A percentile compares a stretch with the other conserved stretches of the same genome.
phyloP scores from a whole-genome alignment of 1,284 basidiomycete genomes.

The Meripilus lineatus region DNA sequence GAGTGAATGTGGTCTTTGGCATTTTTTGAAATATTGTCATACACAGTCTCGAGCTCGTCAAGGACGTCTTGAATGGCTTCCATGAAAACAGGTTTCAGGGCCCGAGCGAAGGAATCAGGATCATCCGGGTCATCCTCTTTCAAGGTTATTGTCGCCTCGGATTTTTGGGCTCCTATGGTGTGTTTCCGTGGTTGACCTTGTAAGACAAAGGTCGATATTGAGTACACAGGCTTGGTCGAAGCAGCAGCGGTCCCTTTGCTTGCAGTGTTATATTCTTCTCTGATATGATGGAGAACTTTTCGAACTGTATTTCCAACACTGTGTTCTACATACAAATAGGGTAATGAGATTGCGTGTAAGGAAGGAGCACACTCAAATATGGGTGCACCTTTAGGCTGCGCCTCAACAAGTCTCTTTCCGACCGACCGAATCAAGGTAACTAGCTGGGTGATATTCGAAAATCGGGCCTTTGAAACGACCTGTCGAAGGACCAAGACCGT shows the following conservation, averaged over 20 bases:
- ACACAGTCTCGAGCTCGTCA: conserved; percentile 94
- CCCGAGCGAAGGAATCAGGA: conserved; percentile 67
- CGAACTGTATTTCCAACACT: conserved; percentile 93
- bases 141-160: conserved; percentile 47
- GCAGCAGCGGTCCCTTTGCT: conserved; percentile 36
- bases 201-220: conserved; percentile 73
- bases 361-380: too few relatives aligned
- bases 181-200: conserved; percentile 71
- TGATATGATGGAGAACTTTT: conserved; percentile 86
- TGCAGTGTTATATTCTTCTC: conserved; percentile 86
- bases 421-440: conserved; percentile 77
- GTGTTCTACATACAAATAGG: conserved; percentile 58
- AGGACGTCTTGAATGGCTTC: conserved; percentile 92
- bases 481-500: conserved; percentile 85
- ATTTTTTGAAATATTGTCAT: conserved; percentile 92
- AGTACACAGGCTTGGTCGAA: conserved; percentile 42
- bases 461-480: conserved; percentile 84
- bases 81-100: conserved; percentile 76
- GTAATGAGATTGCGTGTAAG: conserved; percentile 1
- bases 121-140: conserved; percentile 69
- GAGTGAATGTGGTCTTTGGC: conserved; percentile 96
- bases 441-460: conserved; percentile 85
- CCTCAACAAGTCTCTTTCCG: conserved; percentile 77
- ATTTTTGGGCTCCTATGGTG: conserved; percentile 36
- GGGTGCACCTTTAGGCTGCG: conserved; percentile 86